phyloP scores from a whole-genome alignment of 2,329 filamentous ascomycete species.

The Fusarium humuli region DNA sequence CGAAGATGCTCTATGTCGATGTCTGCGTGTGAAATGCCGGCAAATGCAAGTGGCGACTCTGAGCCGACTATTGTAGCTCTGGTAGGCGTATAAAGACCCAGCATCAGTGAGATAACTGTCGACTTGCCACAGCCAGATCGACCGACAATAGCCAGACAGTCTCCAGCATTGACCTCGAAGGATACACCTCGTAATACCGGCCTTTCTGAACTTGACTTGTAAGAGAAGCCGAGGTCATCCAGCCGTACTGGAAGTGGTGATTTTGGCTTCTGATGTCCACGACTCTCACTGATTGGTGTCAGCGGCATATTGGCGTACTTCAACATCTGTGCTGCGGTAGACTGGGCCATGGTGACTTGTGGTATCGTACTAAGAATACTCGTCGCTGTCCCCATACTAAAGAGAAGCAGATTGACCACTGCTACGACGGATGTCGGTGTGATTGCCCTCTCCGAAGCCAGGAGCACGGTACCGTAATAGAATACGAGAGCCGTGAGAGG shows the following conservation, averaged over 20 bases:
- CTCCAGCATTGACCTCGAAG: conserved; percentile 71
- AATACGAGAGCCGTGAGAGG: conserved; percentile 84
- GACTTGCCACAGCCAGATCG: conserved; percentile 92
- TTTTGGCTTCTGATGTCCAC: conserved; percentile 52
- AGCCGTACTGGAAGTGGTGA: conserved; percentile 60
- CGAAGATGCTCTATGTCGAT: conserved; percentile 72
- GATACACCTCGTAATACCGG: conserved; percentile 72
- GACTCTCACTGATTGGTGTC: conserved; percentile 67
- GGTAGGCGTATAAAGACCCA: conserved; percentile 73
- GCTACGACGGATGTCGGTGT: conserved; percentile 72
- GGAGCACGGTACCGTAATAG: conserved; percentile 80
- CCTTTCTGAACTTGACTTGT: conserved; percentile 67
- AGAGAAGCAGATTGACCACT: conserved; percentile 85
- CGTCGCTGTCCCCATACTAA: conserved; percentile 80
- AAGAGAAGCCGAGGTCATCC: conserved; percentile 73
- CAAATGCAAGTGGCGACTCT: conserved; percentile 65
- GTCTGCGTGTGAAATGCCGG: conserved; percentile 64
- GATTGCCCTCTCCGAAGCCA: conserved; percentile 60
- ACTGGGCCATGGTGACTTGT: conserved; percentile 79
- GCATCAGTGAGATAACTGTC: conserved; percentile 79
- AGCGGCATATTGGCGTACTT: conserved; percentile 72
- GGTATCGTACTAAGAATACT: conserved; percentile 80
- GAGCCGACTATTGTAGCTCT: background rate
- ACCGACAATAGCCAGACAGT: conserved; percentile 83
- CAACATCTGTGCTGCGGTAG: conserved; percentile 79